Evolutionary conservation across 306 rosid genomes (phyloP).

Genomic region (Trifolium dubium): DNA sequence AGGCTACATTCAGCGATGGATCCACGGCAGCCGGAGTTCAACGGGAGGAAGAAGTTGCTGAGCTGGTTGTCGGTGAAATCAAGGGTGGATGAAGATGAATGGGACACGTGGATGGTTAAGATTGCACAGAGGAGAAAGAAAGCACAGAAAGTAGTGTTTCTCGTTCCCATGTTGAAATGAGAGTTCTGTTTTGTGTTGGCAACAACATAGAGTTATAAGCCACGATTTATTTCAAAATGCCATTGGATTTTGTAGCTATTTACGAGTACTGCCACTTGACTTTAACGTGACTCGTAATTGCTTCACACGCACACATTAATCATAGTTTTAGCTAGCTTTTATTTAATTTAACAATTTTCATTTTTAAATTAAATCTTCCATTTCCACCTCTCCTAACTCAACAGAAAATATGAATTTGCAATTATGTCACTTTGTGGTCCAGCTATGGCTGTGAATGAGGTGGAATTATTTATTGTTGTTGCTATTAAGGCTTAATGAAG

Average conservation of each 20-base stretch:
- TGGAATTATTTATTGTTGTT: conserved; percentile 31
- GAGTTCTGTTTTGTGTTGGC: conserved; percentile 18
- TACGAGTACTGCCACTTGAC: conserved; percentile 64
- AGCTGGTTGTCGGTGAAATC: conserved; percentile 55
- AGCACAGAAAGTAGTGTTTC: conserved; percentile 19
- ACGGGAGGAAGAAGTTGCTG: conserved; percentile 43
- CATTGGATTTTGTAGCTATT: conserved; percentile 29
- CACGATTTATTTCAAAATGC: conserved; percentile 24
- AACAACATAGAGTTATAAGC: conserved; percentile 40
- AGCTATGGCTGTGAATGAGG: conserved; percentile 26
- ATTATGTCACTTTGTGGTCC: conserved; percentile 43
- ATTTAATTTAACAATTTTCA: background rate
- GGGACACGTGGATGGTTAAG: conserved; percentile 55
- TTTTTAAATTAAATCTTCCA: background rate
- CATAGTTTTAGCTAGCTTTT: conserved; percentile 32
- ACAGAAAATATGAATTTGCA: background rate
- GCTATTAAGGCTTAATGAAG: background rate
- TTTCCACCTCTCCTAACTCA: background rate
- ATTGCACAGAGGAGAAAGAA: conserved; percentile 52
- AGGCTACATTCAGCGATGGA: conserved; percentile 68
- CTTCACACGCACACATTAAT: conserved; percentile 46
- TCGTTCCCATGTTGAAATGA: conserved; percentile 46
- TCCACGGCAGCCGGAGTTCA: conserved; percentile 58
- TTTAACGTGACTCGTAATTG: conserved; percentile 13
- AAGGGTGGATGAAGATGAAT: conserved; percentile 54